A percentile compares a stretch with the other conserved stretches of the same genome.
phyloP scores from a whole-genome alignment of 441 rosid genomes.

The Metrosideros polymorpha region DNA sequence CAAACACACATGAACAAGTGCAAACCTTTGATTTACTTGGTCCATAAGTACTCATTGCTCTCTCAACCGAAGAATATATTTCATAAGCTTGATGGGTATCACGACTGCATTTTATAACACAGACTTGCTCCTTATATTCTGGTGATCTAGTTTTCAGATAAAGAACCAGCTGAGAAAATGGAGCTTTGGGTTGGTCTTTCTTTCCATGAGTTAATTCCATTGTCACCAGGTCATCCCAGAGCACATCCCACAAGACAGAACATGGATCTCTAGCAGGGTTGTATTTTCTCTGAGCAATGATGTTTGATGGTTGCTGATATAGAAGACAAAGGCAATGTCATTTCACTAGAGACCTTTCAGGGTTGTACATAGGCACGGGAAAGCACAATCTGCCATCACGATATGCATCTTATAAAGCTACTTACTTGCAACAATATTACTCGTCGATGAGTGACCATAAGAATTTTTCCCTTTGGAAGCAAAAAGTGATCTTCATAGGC shows the following conservation, averaged over 20 bases:
- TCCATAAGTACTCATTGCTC: conserved; percentile 65
- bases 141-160: conserved; percentile 43
- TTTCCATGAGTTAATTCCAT: conserved; percentile 90
- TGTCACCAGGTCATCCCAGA: conserved; percentile 60
- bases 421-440: conserved; percentile 86
- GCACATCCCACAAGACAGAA: conserved; percentile 76
- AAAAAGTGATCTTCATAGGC: conserved; percentile 94
- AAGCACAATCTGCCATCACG: neutral
- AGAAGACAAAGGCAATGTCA: neutral
- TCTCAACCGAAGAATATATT: conserved; percentile 67
- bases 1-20: neutral
- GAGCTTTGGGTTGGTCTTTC: conserved; percentile 65
- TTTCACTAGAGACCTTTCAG: neutral
- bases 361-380: neutral
- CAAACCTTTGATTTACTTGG: conserved; percentile 45
- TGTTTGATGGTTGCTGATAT: conserved; percentile 82
- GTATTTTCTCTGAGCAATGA: conserved; percentile 83
- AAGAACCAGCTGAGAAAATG: conserved; percentile 62
- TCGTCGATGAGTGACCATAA: conserved; percentile 82
- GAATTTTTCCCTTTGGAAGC: conserved; percentile 73
- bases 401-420: neutral
- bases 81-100: conserved; percentile 69
- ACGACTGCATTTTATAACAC: conserved; percentile 62
- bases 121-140: conserved; percentile 66
- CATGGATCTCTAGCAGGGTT: conserved; percentile 92